Evolutionary conservation across 768 basidiomycete species (phyloP).

Genomic region (Dentipellis fragilis): DNA sequence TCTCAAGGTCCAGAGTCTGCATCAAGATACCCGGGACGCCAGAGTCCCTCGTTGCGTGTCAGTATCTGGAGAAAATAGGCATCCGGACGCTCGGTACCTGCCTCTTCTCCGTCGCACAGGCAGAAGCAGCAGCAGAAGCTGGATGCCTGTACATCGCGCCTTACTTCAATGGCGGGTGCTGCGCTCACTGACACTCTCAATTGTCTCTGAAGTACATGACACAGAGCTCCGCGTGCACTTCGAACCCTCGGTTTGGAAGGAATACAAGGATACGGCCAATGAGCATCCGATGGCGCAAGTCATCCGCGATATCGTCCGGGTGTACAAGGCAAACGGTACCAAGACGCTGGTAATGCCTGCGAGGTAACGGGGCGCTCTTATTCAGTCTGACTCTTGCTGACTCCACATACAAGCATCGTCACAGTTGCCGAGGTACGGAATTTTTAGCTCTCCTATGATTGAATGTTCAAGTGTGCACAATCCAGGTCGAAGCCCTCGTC

Average conservation of each 20-base stretch:
- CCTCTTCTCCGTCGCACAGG: slow-evolving; percentile 46
- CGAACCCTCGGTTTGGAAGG: slow-evolving; percentile 27
- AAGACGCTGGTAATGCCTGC: slow-evolving; percentile 41
- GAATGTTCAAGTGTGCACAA: neutral
- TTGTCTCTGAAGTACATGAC: neutral
- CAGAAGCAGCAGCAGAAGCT: slow-evolving; percentile 43
- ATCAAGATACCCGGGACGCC: slow-evolving; percentile 53
- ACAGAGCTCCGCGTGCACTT: slow-evolving; percentile 40
- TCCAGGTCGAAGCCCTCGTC: slow-evolving; percentile 31
- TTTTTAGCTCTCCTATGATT: neutral
- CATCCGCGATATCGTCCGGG: slow-evolving; percentile 28
- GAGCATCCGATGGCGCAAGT: slow-evolving; percentile 34
- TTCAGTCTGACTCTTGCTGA: neutral
- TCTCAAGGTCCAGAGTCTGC: slow-evolving; percentile 34
- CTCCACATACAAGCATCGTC: slow-evolving; percentile 23
- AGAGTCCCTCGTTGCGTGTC: slow-evolving; percentile 40
- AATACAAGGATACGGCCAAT: slow-evolving; percentile 25
- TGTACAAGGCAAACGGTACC: slow-evolving; percentile 26
- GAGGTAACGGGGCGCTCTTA: slow-evolving; percentile 21
- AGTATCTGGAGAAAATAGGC: slow-evolving; percentile 30
- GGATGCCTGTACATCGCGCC: slow-evolving; percentile 43
- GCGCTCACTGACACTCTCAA: slow-evolving; percentile 3
- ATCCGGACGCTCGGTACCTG: slow-evolving; percentile 47
- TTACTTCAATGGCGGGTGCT: slow-evolving; percentile 40
- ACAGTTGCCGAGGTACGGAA: slow-evolving; percentile 27